Conservation (phyloP, 1,139 yeast genomes). For the Candida pseudoviswanathii region DNA sequence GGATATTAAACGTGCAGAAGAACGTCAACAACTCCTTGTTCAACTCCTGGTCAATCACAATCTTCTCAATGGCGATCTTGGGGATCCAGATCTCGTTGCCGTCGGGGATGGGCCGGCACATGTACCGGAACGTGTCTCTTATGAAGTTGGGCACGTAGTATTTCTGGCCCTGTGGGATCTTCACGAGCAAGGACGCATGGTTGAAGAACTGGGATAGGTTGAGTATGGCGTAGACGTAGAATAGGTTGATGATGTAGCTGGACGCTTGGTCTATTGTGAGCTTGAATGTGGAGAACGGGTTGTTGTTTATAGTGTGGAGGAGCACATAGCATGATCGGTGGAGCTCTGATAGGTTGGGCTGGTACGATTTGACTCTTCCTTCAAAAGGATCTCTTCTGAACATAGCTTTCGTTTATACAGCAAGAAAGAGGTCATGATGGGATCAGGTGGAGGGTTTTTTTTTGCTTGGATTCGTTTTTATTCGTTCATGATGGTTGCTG, state of each 20-base stretch:
- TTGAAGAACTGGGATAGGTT: constrained; percentile 3
- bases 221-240: neutral
- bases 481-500: too few species aligned
- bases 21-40: neutral
- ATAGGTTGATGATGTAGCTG: neutral
- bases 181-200: neutral
- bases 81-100: constrained; percentile 1
- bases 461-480: neutral
- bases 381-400: constrained; percentile 2
- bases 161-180: neutral
- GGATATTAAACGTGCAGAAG: neutral
- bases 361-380: constrained; percentile 1
- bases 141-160: constrained; percentile 1
- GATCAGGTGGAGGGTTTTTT: neutral
- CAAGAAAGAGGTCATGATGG: neutral
- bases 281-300: neutral
- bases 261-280: constrained; percentile 1
- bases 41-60: neutral
- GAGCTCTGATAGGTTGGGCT: neutral
- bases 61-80: neutral
- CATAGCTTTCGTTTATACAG: neutral
- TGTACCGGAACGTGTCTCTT: constrained; percentile 1
- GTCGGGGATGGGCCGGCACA: constrained; percentile 4
- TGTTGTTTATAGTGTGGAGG: neutral
- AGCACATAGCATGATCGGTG: neutral